Base-by-base conservation (phyloP, 257 asterid genomes). In the Nicotiana otophora region DNA sequence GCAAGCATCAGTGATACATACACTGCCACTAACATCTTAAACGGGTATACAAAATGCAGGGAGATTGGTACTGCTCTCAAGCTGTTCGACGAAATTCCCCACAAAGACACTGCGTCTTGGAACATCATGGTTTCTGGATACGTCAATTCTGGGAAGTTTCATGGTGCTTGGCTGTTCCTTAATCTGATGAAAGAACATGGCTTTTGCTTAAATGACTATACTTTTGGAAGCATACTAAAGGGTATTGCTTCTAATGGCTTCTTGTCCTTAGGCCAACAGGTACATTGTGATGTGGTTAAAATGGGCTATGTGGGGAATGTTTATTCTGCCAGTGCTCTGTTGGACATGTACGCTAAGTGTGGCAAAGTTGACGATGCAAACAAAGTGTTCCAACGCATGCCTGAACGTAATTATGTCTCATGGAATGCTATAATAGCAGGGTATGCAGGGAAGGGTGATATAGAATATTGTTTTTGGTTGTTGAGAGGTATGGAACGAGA, bases 351-450 rank as follows among this genome's bases (percentile, higher is more conserved):
- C 51, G 92, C 96, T 1, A 92, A 93, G 85, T 92, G 91, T 62
- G 78, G 87, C 1, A 81, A 84, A 81, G 89, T 95, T 80, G 93
- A 84, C 70, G 93, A 93, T 82, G 97, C 97, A 5, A 19, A 83
- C 64, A 84, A 67, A 81, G 95, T 90, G 83, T 93, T 95, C 83
- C 53, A 61, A 31, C 55, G 80, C 85, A 91, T 95, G 96, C 89
- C 82, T 28, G 92, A 88, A 66, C 88, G 93, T 74, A 94, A 92
- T 86, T 64, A 89, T 10, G 96, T 94, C 46, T 92, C 98, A 17
- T 95, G 98, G 98, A 95, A 93, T 63, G 94, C 97, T 82, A 83
- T 95, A 89, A 91, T 95, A 75, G 92, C 94, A 61, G 98, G 95
- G 46, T 90, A 90, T 86, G 90, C 94, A 3, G 98, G 88, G 62